These are phyloP conservation scores for Eleusine coracana DNA, from an alignment of 176 grass and related monocot genomes.

Conservation along the genomic window DNA sequence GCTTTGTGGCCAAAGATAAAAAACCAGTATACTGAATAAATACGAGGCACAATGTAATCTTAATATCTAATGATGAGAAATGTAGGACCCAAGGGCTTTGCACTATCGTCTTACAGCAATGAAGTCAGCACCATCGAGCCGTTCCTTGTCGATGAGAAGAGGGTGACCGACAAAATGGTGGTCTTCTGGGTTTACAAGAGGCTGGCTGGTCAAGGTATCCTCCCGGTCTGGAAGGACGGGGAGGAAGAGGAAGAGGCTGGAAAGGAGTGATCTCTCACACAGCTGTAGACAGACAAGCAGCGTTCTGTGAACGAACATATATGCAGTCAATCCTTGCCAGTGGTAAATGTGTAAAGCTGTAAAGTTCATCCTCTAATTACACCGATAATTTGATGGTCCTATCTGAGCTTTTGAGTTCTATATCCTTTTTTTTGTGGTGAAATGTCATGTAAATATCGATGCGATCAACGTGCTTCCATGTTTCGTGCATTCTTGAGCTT, in stretches of 20 bases:
- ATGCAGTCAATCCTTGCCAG: conserved; percentile 10
- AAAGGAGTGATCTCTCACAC: conserved; percentile 16
- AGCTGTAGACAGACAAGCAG: background rate
- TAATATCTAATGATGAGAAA: background rate
- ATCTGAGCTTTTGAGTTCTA: background rate
- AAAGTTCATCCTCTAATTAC: conserved; percentile 34
- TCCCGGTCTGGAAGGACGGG: conserved; percentile 71
- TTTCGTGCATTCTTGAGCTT: background rate
- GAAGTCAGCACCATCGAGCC: conserved; percentile 88
- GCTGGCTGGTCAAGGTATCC: conserved; percentile 88
- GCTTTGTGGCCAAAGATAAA: background rate
- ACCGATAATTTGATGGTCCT: background rate
- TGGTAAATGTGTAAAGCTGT: conserved; percentile 33
- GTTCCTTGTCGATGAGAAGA: conserved; percentile 90
- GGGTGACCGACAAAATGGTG: conserved; percentile 58
- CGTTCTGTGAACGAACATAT: conserved; percentile 10
- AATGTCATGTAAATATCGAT: background rate
- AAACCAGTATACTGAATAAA: background rate
- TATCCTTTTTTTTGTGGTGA: background rate
- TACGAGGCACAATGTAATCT: background rate
- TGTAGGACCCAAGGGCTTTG: conserved; percentile 92
- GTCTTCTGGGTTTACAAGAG: conserved; percentile 96
- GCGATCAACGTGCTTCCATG: background rate
- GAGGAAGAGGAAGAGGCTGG: conserved; percentile 4
- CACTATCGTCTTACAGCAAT: conserved; percentile 65